Evolutionary conservation across 169 alveolate species (phyloP).

Genomic region (Plasmodium relictum): DNA sequence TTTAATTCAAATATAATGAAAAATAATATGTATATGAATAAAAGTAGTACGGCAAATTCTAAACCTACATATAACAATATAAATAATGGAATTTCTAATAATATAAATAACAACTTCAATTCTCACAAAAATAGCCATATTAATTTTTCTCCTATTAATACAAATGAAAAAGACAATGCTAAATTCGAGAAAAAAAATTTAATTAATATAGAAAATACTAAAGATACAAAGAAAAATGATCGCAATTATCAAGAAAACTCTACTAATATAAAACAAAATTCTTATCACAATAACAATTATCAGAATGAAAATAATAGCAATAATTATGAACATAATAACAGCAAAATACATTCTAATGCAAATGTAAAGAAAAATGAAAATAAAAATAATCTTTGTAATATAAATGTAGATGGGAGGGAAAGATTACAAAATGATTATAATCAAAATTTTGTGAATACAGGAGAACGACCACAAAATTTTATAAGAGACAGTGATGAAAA

Average conservation of each 20-base stretch:
- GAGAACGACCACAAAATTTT: constrained; percentile 94
- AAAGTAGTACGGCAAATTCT: no score
- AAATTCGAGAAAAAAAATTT: neutral
- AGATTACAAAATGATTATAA: constrained; percentile 90
- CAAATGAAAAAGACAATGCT: neutral
- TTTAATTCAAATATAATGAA: no score
- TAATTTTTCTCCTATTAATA: neutral
- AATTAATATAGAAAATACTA: neutral
- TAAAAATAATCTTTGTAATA: constrained; percentile 27
- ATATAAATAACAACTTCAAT: neutral
- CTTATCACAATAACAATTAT: neutral
- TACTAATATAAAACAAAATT: neutral
- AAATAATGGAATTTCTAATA: neutral
- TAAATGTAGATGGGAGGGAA: constrained; percentile 82
- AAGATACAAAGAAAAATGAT: neutral
- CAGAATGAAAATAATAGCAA: neutral
- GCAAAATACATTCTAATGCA: neutral
- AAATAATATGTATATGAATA: no score
- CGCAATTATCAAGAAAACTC: neutral
- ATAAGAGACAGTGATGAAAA: constrained; percentile 91
- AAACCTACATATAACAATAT: no score
- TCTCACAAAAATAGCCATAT: neutral
- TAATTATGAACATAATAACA: neutral
- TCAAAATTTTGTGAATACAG: constrained; percentile 92
- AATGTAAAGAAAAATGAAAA: constrained; percentile 6